Evolutionary conservation across 495 filamentous ascomycete species (phyloP).

Genomic region (Bryoglossum gracile): DNA sequence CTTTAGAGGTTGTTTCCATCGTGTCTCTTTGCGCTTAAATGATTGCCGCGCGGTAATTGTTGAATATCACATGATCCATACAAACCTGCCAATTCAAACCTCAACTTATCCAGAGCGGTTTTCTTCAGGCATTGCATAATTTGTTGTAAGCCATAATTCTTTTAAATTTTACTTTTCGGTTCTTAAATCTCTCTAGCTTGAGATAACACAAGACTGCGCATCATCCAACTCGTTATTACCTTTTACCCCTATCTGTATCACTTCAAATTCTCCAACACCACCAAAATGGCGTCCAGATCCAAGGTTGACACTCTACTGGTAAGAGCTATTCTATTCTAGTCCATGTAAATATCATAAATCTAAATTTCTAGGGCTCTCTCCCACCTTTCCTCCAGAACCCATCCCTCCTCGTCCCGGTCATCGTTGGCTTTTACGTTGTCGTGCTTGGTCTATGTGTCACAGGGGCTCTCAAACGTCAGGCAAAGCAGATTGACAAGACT

Average conservation of each 20-base stretch:
- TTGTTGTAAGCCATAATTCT: too few species aligned
- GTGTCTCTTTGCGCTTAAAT: not conserved
- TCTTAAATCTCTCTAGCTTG: too few species aligned
- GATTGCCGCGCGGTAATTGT: too few species aligned
- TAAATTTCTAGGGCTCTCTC: not conserved
- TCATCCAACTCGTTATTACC: too few species aligned
- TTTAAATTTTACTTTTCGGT: too few species aligned
- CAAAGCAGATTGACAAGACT: not conserved
- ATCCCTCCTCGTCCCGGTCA: conserved; percentile 3
- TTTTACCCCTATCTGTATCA: too few species aligned
- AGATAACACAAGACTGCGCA: too few species aligned
- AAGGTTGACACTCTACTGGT: not conserved
- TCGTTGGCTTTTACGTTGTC: conserved; percentile 14
- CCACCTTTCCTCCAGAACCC: conserved; percentile 5
- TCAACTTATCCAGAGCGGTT: too few species aligned
- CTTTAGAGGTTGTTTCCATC: not conserved
- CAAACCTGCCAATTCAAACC: too few species aligned
- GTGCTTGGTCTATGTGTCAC: conserved; percentile 5
- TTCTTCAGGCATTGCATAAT: too few species aligned
- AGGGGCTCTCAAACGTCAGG: conserved; percentile 3
- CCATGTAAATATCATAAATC: not conserved
- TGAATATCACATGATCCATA: too few species aligned
- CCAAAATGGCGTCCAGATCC: not conserved
- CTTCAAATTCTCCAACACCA: not conserved
- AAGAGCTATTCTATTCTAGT: not conserved